Conservation (phyloP, 116 monocot genomes). For the Trichopus zeylanicus region DNA sequence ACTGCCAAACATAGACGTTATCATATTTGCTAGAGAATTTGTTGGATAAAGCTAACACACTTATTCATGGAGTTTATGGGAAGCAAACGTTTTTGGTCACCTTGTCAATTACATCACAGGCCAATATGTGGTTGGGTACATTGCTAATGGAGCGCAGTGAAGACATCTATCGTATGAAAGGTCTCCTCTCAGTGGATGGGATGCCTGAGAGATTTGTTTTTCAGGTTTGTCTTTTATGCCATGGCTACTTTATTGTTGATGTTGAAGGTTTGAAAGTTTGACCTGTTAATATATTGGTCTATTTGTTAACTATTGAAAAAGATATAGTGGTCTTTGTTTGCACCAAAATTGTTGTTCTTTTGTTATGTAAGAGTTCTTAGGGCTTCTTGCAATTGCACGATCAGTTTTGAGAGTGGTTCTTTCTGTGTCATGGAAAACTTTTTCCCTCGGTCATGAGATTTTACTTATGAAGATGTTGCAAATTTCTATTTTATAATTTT, state of each 20-base stretch:
- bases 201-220: conserved; percentile 94
- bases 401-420: no score
- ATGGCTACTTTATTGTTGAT: not conserved
- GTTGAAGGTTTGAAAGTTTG: not conserved
- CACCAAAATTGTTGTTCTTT: no score
- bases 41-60: not conserved
- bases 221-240: conserved; percentile 46
- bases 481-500: no score
- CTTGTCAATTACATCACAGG: conserved; percentile 31
- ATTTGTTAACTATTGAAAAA: no score
- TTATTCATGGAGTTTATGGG: not conserved
- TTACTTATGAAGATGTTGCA: no score
- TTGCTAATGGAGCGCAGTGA: conserved; percentile 85
- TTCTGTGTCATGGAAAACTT: no score
- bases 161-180: conserved; percentile 98
- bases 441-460: no score
- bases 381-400: no score
- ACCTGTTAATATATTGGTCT: not conserved
- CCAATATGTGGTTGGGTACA: conserved; percentile 93
- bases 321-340: no score
- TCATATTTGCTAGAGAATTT: not conserved
- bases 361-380: no score
- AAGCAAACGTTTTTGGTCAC: not conserved
- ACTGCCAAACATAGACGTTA: not conserved
- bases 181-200: conserved; percentile 82